These are phyloP conservation scores for Cyberlindnera mrakii DNA, from an alignment of 805 yeast species.

Conservation along the genomic window DNA sequence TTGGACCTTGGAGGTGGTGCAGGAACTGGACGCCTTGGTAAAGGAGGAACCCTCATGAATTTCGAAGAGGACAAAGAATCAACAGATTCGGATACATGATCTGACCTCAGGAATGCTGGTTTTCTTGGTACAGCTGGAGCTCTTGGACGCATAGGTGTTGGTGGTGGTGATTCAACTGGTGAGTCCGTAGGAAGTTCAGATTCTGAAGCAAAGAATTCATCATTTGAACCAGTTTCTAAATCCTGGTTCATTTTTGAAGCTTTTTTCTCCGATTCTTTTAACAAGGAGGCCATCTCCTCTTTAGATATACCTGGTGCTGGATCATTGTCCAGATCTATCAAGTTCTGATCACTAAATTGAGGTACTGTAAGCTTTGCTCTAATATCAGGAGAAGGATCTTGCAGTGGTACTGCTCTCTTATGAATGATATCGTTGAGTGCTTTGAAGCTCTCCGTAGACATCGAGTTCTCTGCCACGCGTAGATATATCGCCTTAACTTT, in stretches of 20 bases:
- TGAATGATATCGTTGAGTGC: conserved; percentile 18
- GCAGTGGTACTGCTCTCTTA: conserved; percentile 22
- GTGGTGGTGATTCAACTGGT: background rate
- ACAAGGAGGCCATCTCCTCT: conserved; percentile 18
- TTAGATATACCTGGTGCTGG: conserved; percentile 14
- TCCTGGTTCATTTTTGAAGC: conserved; percentile 28
- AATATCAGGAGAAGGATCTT: conserved; percentile 14
- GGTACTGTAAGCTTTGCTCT: conserved; percentile 18
- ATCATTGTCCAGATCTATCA: conserved; percentile 22
- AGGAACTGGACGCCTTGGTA: conserved; percentile 25
- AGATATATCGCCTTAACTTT: conserved; percentile 73
- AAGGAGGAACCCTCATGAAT: conserved; percentile 3
- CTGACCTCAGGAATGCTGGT: conserved; percentile 15
- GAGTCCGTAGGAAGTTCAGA: background rate
- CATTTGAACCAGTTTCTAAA: conserved; percentile 23
- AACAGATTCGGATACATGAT: background rate
- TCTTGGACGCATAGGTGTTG: conserved; percentile 10
- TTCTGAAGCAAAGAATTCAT: conserved; percentile 13
- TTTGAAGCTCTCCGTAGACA: conserved; percentile 40
- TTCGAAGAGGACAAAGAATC: conserved; percentile 1
- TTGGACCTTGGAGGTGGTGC: conserved; percentile 24
- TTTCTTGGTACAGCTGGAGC: conserved; percentile 24
- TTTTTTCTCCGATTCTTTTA: conserved; percentile 9
- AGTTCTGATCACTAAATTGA: conserved; percentile 22
- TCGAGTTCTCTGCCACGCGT: conserved; percentile 65